Evolutionary conservation across 2,329 filamentous ascomycete species (phyloP).

Genomic region (Aspergillus niger): DNA sequence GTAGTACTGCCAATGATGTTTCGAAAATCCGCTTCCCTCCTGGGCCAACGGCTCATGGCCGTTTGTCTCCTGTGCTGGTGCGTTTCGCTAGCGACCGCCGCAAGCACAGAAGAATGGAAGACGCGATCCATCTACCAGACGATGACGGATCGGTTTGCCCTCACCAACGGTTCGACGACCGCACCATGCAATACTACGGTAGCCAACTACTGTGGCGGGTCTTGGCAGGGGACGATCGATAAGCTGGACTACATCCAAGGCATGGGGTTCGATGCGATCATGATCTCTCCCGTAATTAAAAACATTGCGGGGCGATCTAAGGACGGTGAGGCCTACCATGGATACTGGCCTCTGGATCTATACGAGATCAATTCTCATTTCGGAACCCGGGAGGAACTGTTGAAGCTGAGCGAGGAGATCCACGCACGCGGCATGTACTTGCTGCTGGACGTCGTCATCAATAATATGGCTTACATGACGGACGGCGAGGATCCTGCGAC

Average conservation of each 20-base stretch:
- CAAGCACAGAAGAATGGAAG: constrained; percentile 1
- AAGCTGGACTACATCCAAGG: constrained; percentile 55
- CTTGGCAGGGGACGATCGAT: constrained; percentile 52
- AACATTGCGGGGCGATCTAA: constrained; percentile 40
- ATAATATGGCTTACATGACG: constrained; percentile 47
- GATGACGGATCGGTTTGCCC: constrained; percentile 51
- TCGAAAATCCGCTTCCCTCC: too few relatives aligned
- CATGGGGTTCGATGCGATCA: constrained; percentile 54
- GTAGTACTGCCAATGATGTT: too few relatives aligned
- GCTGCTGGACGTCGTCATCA: constrained; percentile 56
- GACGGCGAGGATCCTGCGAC: constrained; percentile 29
- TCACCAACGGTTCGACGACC: constrained; percentile 41
- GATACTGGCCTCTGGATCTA: constrained; percentile 54
- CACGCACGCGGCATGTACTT: constrained; percentile 53
- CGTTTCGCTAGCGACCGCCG: not conserved
- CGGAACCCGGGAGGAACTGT: constrained; percentile 50
- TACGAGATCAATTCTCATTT: constrained; percentile 53
- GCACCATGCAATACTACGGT: constrained; percentile 32
- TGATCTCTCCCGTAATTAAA: constrained; percentile 46
- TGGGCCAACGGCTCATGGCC: not conserved
- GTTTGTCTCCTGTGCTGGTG: not conserved
- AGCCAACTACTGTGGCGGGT: constrained; percentile 53
- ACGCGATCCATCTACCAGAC: constrained; percentile 45
- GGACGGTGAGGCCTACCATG: constrained; percentile 53
- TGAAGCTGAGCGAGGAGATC: constrained; percentile 47